Evolutionary conservation across 768 basidiomycete species (phyloP), one percentile per base, ranked within the genome.

Genomic region (Mycena indigotica): DNA sequence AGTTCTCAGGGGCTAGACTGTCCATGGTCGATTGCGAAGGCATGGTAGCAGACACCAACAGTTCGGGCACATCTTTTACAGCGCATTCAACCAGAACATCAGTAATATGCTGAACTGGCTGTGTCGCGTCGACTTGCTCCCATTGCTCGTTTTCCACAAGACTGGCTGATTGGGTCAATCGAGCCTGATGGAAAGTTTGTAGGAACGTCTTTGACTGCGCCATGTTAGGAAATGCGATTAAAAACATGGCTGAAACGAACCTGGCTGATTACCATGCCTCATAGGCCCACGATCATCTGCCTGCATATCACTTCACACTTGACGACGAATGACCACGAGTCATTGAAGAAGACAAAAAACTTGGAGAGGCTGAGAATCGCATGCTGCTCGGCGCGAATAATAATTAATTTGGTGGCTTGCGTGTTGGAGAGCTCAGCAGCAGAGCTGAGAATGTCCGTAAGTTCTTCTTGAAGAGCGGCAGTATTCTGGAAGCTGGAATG

Each of bases 71-170:
- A 71, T 98, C 93, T 15, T 77, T 78, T 28, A 97, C 85, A 5
- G 96, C 95, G 24, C 87, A 84, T 60, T 89, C 86, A 17, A 97
- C 80, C 50, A 99, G 73, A 8, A 88, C 75, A 65, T 91, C 82
- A 32, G 87, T 80, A n/a, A 84, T 76, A 49, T 79, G 82, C 72
- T 98, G 96, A 25, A 91, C 72, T 3, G 75, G 61, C 3, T 76
- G 67, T 1, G 86, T 75, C 15, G 96, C 85, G 55, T 97, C 92
- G 15, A 84, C 80, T 16, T 90, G 89, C 56, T 79, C 85, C 97
- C 97, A 98, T 58, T 88, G 89, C 68, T 99, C 97, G 63, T 98
- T 94, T 70, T 98, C 95, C 6, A 99, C 96, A 25, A 93, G 75
- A 69, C 89, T 93, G 25, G 96, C 95, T 2, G 89, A 90, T 54